A percentile compares a stretch with the other conserved stretches of the same genome.
phyloP scores from a whole-genome alignment of 345 rosid genomes.

The Hypericum perforatum region DNA sequence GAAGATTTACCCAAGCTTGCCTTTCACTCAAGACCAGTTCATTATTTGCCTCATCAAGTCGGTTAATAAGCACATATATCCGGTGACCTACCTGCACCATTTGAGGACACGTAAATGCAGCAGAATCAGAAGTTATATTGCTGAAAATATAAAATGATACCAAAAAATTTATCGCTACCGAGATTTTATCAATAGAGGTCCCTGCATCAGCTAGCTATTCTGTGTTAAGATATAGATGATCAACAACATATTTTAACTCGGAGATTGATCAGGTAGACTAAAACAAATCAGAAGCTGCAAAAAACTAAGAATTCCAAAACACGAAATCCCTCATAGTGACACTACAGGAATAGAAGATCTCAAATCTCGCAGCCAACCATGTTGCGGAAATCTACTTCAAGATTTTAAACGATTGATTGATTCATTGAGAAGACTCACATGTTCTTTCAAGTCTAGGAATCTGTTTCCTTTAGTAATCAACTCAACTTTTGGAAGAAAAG shows the following conservation, averaged over 20 bases:
- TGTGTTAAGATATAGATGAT: too few species aligned
- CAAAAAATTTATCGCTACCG: not conserved
- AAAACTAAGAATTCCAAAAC: too few species aligned
- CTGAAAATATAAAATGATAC: not conserved
- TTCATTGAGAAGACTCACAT: constrained; percentile 31
- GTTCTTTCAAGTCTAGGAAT: constrained; percentile 82
- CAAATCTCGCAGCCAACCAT: too few species aligned
- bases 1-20: constrained; percentile 62
- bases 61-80: constrained; percentile 43
- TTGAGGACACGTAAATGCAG: not conserved
- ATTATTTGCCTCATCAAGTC: constrained; percentile 60
- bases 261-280: too few species aligned
- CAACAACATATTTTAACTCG: too few species aligned
- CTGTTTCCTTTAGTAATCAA: constrained; percentile 59
- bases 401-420: not conserved
- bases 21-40: constrained; percentile 75
- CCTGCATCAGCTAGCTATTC: too few species aligned
- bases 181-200: too few species aligned
- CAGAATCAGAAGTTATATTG: not conserved
- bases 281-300: too few species aligned
- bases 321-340: too few species aligned
- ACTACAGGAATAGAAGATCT: too few species aligned
- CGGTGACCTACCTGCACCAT: constrained; percentile 55
- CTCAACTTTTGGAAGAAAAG: constrained; percentile 78
- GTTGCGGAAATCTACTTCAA: not conserved